Evolutionary conservation across 225 moss, liverwort and hornwort species (phyloP), one percentile per base, ranked within the genome.

Genomic region (Pleurozium schreberi): DNA sequence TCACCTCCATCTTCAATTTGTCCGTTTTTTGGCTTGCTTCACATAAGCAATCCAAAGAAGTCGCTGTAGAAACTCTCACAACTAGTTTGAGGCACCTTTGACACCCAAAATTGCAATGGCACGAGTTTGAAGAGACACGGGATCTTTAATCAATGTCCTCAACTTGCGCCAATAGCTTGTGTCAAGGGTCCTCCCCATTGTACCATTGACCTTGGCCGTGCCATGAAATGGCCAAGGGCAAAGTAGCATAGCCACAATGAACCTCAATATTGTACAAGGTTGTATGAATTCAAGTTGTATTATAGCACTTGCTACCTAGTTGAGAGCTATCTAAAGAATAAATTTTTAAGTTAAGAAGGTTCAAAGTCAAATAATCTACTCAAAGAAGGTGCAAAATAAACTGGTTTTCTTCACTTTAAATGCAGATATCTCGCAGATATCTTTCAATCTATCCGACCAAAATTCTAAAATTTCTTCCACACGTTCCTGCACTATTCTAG

Each of bases 201-300:
- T 58, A 40, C 42, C 59, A 59, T 18, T 0, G 0, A 4, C 8
- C 40, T 80, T 19, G 3, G 18, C 3, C 0, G 0, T 58, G 19
- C 10, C 12, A 1, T 19, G 42, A 53, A 77, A 77, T 53, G 53
- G 14, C 14, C 23, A 12, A 36, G 5, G 30, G 28, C 1, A 10
- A 0, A 77, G 6, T 40, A 28, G 12, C 73, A 26, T 33, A 77
- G 2, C 25, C 10, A 15, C 38, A 53, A 80, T 65, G 45, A 73
- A 45, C 76, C 76, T 90, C 75, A 58, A 6, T 90, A 90, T 81
- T 90, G 82, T 92, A 92, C 90, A 89, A 76, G 43, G 47, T 64
- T 78, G 53, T 42, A 86, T 73, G 31, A 62, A 71, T 73, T 65
- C 12, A 65, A 84, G 30, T 45, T 57, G 16, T 38, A 78, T 25